Evolutionary conservation across 441 rosid genomes (phyloP).

Genomic region (Dalechampia spathulata): DNA sequence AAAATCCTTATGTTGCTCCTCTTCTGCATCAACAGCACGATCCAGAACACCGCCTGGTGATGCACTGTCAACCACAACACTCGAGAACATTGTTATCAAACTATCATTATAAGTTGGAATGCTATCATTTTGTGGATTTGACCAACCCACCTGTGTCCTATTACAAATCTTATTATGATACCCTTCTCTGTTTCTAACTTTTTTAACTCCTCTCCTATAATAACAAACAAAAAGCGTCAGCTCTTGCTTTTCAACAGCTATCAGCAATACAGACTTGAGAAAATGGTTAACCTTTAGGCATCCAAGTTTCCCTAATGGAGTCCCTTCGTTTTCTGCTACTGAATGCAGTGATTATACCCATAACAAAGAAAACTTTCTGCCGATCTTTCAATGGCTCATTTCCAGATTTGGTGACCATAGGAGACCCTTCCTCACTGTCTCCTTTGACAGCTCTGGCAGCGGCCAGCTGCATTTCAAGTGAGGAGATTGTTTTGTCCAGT

Average conservation of each 20-base stretch:
- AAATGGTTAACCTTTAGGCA: constrained; percentile 61
- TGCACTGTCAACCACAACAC: constrained; percentile 40
- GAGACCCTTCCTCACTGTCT: constrained; percentile 40
- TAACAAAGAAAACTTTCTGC: constrained; percentile 72
- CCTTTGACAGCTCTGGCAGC: constrained; percentile 76
- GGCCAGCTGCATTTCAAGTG: constrained; percentile 75
- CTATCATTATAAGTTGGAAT: constrained; percentile 3
- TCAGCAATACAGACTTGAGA: constrained; percentile 1
- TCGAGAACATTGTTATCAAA: not conserved
- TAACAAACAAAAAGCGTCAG: constrained; percentile 19
- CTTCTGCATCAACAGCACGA: constrained; percentile 78
- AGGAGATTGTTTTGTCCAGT: constrained; percentile 81
- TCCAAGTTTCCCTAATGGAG: constrained; percentile 86
- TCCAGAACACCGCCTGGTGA: constrained; percentile 81
- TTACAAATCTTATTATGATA: constrained; percentile 77
- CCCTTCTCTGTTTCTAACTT: constrained; percentile 81
- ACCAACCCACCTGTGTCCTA: constrained; percentile 75
- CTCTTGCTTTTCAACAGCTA: not conserved
- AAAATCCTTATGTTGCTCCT: constrained; percentile 73
- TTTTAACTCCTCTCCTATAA: constrained; percentile 60
- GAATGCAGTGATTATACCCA: constrained; percentile 94
- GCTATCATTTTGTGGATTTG: constrained; percentile 4
- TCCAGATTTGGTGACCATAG: constrained; percentile 33
- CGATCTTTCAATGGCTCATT: constrained; percentile 39
- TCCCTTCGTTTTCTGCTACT: constrained; percentile 93